These are phyloP conservation scores for Calonectria henricotiae DNA, from an alignment of 2,329 filamentous ascomycete species.

Conservation along the genomic window DNA sequence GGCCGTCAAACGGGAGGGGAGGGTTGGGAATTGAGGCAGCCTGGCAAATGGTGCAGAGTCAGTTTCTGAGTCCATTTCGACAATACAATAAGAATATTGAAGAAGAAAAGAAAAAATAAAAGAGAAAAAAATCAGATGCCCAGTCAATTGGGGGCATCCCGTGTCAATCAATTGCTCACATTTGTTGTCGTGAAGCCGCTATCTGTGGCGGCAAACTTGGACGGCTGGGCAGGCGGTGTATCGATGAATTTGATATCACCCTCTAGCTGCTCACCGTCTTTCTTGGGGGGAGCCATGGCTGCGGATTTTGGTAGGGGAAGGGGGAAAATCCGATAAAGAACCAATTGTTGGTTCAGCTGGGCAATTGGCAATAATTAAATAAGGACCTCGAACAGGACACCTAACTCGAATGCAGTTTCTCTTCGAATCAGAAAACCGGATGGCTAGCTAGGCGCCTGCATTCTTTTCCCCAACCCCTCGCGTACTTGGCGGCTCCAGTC, in stretches of 20 bases:
- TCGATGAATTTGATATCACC: constrained; percentile 12
- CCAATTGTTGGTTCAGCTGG: neutral
- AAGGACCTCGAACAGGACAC: constrained; percentile 5
- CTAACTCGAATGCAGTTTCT: neutral
- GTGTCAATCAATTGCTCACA: neutral
- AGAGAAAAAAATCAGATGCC: no score
- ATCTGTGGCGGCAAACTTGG: neutral
- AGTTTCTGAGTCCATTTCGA: neutral
- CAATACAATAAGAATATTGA: no score
- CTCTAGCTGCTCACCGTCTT: constrained; percentile 4
- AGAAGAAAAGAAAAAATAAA: no score
- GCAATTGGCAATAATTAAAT: neutral
- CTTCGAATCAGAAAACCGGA: neutral
- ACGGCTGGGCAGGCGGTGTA: neutral
- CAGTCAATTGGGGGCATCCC: neutral
- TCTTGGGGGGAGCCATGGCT: constrained; percentile 3
- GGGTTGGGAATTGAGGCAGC: constrained; percentile 89
- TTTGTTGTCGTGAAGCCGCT: neutral
- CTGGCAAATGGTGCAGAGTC: constrained; percentile 40
- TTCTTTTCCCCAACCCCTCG: neutral
- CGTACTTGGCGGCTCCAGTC: neutral
- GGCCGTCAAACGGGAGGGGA: constrained; percentile 90
- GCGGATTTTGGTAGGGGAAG: neutral
- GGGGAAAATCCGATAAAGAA: neutral
- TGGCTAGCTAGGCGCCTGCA: neutral